These are phyloP conservation scores for Silene vulgaris DNA, from an alignment of 179 eudicot genomes.

Conservation along the genomic window DNA sequence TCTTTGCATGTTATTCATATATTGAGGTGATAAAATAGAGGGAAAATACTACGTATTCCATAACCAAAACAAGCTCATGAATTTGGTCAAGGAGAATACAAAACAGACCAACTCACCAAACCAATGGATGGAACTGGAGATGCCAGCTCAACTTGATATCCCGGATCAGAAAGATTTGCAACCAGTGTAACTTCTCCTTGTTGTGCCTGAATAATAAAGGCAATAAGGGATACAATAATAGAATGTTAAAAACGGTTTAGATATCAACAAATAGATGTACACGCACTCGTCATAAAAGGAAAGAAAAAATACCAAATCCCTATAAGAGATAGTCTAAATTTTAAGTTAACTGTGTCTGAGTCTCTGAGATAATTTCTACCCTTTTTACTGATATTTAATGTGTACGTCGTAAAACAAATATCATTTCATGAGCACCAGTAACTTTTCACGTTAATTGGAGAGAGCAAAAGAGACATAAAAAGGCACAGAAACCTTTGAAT, in stretches of 20 bases:
- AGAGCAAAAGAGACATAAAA: constrained; percentile 18
- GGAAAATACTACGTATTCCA: no score
- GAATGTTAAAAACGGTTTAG: neutral
- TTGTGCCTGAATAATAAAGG: constrained; percentile 43
- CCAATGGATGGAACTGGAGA: constrained; percentile 74
- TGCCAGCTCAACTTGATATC: constrained; percentile 60
- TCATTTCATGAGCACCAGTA: neutral
- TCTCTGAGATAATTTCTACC: neutral
- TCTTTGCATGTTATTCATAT: no score
- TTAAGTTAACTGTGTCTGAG: neutral
- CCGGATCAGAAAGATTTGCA: constrained; percentile 78
- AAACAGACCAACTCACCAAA: constrained; percentile 48
- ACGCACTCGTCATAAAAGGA: neutral
- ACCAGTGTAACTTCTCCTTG: constrained; percentile 73
- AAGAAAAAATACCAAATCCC: neutral
- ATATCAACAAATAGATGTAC: neutral
- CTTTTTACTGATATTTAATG: neutral
- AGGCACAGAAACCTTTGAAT: constrained; percentile 54
- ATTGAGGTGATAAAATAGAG: no score
- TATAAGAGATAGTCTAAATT: neutral
- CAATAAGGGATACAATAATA: neutral
- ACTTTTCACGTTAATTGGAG: neutral
- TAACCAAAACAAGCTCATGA: neutral
- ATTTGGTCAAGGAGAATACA: neutral
- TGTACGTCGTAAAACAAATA: neutral